Percentiles rank a stretch among this genome's conserved stretches.
These are phyloP conservation scores for Phytophthora capsici DNA, from an alignment of 352 stramenopile genomes.

Conservation along the genomic window DNA sequence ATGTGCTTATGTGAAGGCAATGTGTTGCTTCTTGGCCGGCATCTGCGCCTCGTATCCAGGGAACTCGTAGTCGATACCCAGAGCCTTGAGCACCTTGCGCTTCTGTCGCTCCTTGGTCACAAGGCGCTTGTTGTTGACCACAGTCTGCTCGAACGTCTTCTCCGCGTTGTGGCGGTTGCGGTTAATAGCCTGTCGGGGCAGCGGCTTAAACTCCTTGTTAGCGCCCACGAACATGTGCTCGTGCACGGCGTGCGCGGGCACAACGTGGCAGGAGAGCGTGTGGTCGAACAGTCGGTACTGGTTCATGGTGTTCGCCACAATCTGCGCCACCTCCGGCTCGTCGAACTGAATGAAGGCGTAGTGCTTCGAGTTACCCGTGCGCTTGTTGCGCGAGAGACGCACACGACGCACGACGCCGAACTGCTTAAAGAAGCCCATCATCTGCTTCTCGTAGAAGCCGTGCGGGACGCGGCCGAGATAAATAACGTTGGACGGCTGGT, in stretches of 20 bases:
- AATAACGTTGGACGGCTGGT: slow-evolving; percentile 89
- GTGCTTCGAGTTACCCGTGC: slow-evolving; percentile 94
- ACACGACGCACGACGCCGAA: slow-evolving; percentile 94
- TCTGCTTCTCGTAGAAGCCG: slow-evolving; percentile 97
- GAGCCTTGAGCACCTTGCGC: slow-evolving; percentile 70
- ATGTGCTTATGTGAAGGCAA: slow-evolving; percentile 61
- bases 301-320: slow-evolving; percentile 96
- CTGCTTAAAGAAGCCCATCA: slow-evolving; percentile 96
- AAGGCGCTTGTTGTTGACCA: slow-evolving; percentile 74
- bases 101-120: slow-evolving; percentile 82
- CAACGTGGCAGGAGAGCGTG: slow-evolving; percentile 93
- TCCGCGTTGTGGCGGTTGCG: slow-evolving; percentile 82
- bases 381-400: slow-evolving; percentile 94
- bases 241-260: slow-evolving; percentile 89
- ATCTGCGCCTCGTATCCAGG: slow-evolving; percentile 71
- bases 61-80: slow-evolving; percentile 90
- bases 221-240: slow-evolving; percentile 88
- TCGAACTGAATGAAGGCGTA: slow-evolving; percentile 98
- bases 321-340: slow-evolving; percentile 90
- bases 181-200: slow-evolving; percentile 74
- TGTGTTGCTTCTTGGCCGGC: slow-evolving; percentile 79
- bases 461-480: slow-evolving; percentile 97
- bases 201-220: slow-evolving; percentile 83
- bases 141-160: slow-evolving; percentile 79
- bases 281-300: slow-evolving; percentile 95